A percentile compares a stretch with the other conserved stretches of the same genome.
These are phyloP conservation scores for Casuarina equisetifolia DNA, from an alignment of 306 rosid species.

Conservation along the genomic window DNA sequence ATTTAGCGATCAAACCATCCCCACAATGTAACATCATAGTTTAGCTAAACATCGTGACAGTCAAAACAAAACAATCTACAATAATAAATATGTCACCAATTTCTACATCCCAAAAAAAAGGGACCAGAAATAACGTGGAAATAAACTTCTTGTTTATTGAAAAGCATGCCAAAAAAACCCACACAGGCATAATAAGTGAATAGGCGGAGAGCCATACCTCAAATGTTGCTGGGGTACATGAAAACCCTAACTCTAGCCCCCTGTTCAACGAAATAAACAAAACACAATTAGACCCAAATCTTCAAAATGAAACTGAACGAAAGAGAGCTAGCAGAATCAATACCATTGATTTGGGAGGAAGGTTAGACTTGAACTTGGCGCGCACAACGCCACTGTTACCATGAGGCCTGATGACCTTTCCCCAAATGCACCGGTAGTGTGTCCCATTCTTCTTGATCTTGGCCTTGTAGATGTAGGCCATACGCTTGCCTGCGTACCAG, in stretches of 20 bases:
- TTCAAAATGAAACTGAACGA: neutral
- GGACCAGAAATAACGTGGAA: neutral
- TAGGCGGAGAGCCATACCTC: constrained; percentile 34
- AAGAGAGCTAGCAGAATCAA: neutral
- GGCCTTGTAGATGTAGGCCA: constrained; percentile 93
- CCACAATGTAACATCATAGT: no score
- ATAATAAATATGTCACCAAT: neutral
- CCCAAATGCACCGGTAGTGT: constrained; percentile 95
- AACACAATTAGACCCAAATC: constrained; percentile 9
- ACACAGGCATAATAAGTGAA: neutral
- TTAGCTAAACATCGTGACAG: no score
- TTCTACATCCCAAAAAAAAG: neutral
- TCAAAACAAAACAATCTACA: no score
- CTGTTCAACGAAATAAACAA: constrained; percentile 32
- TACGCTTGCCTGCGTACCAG: constrained; percentile 76
- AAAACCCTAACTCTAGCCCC: constrained; percentile 85
- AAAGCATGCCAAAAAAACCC: neutral
- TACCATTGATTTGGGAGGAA: constrained; percentile 96
- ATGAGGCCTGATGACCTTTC: constrained; percentile 83
- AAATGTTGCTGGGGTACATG: constrained; percentile 92
- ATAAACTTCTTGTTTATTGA: neutral
- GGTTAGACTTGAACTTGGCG: constrained; percentile 86
- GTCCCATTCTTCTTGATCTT: constrained; percentile 78
- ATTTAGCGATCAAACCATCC: no score
- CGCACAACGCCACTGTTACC: constrained; percentile 93